These are phyloP conservation scores for Malus hybrid DNA, from an alignment of 331 rosid species.

Conservation along the genomic window DNA sequence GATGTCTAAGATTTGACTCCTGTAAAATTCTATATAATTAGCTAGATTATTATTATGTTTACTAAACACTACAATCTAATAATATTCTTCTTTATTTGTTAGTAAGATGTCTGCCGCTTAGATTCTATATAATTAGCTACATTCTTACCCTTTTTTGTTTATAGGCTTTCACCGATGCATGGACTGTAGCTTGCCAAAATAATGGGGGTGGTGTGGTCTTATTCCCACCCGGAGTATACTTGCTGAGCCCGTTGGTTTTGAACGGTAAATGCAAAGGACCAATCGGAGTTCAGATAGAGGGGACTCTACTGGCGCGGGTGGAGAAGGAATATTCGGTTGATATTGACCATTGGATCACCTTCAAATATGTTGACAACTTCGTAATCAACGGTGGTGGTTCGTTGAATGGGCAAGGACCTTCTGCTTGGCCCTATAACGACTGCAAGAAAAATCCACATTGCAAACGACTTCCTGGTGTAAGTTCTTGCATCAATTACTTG, in stretches of 20 bases:
- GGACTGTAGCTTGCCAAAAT: constrained; percentile 23
- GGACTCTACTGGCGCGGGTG: constrained; percentile 32
- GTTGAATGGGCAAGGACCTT: constrained; percentile 47
- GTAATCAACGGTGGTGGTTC: constrained; percentile 37
- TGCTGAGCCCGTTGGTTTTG: constrained; percentile 18
- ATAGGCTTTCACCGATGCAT: constrained; percentile 21
- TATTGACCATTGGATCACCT: constrained; percentile 33
- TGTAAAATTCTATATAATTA: too few relatives aligned
- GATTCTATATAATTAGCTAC: too few relatives aligned
- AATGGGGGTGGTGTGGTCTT: constrained; percentile 10
- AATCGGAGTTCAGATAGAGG: constrained; percentile 22
- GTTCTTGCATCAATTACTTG: not conserved
- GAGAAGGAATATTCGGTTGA: not conserved
- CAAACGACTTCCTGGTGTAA: constrained; percentile 29
- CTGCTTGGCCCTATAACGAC: constrained; percentile 29
- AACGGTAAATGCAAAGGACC: constrained; percentile 45
- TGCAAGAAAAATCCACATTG: constrained; percentile 9
- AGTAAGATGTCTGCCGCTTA: too few relatives aligned
- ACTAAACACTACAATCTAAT: too few relatives aligned
- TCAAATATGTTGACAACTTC: constrained; percentile 24
- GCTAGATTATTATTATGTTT: too few relatives aligned
- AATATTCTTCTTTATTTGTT: too few relatives aligned
- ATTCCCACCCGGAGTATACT: constrained; percentile 39
- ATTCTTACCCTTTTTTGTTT: not conserved
- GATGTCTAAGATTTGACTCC: too few relatives aligned